Base-by-base conservation (phyloP, 202 grass and related monocot species). In the Carex sylvatica region DNA sequence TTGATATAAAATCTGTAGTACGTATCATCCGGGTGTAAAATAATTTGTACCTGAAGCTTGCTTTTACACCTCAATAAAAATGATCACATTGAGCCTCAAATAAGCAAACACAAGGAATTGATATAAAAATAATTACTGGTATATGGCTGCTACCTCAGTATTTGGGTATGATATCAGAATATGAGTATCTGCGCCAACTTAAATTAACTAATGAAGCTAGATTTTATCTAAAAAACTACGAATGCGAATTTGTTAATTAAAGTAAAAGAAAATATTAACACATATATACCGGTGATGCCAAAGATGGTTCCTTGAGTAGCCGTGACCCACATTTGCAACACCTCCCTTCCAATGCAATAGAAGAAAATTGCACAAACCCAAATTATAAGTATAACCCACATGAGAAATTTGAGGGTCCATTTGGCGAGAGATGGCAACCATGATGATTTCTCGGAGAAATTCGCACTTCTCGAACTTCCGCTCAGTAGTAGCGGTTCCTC, bases 341-440 rank as follows among this genome's bases (percentile, higher is more conserved):
- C 49, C 10, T 69, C 68, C 59, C 74, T 82, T 83, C 82, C 75
- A 76, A 86, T 95, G 10, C 92, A 88, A 74, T 84, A 90, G 82
- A 98, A 82, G 86, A 93, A 93, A 82, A 98, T 90, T 12, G 71
- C 87, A 59, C 65, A 81, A 42, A 80, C 85, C 95, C 95, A 98
- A 31, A 71, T 84, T 58, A 95, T 64, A 82, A 95, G 88, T 23
- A 93, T 79, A 56, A 79, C 67, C 95, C 95, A 98, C 89, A 98
- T 95, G 8, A 91, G 74, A 65, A 83, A 88, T 80, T 91, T 93
- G 84, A 98, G 87, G 66, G 82, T 83, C 64, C 84, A 84, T 87
- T 82, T 91, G 59, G 65, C 82, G 55, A 98, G 81, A 15, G 87
- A 89, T 28, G 83, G 87, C 51, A 86, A 28, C 0, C 72, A 72